Evolutionary conservation across 495 filamentous ascomycete species (phyloP), one percentile per base, ranked within the genome.

Genomic region (Penicillium dipodomyicola): DNA sequence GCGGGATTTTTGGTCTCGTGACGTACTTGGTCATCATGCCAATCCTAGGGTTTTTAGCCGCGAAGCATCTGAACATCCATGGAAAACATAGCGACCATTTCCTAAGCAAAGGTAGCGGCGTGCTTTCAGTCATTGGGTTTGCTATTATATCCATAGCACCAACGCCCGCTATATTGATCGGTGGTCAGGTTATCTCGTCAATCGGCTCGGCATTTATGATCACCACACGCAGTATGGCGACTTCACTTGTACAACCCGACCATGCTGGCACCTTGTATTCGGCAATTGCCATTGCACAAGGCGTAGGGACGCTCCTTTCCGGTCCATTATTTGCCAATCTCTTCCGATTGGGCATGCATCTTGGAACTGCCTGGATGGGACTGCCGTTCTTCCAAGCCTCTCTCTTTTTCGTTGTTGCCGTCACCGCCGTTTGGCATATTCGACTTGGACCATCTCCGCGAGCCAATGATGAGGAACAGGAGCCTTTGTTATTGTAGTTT

Each of bases 271-370:
- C 67, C 32, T 60, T 72, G 46, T 75, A 74, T 41, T 64, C 71
- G 22, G 62, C 71, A 1, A 58, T 72, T 11, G 65, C 70, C 3
- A 69, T 77, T 30, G 58, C 72, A 12, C 61, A 69, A 40, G 58
- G 66, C 10, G 30, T 72, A 3, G 73, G 74, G 1, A 51, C 50
- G 10, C 43, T 77, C 23, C 29, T 75, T 30, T 60, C 73, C 2
- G 67, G 72, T 1, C 75, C 75, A 4, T 41, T 74, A 11, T 64
- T 77, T n/a, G 65, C 67, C 22, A 65, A 67, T 20, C 56, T 65
- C 3, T 78, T 77, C 59, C 62, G 63, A 5, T 54, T 67, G 46
- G 75, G 73, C 10, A 67, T 78, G 67, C 71, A 71, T 52, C 49
- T 72, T 11, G 74, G 72, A 10, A 56, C 67, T 49, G 56, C 46